Base-by-base conservation (phyloP, 768 basidiomycete species). In the Mycena floridula region DNA sequence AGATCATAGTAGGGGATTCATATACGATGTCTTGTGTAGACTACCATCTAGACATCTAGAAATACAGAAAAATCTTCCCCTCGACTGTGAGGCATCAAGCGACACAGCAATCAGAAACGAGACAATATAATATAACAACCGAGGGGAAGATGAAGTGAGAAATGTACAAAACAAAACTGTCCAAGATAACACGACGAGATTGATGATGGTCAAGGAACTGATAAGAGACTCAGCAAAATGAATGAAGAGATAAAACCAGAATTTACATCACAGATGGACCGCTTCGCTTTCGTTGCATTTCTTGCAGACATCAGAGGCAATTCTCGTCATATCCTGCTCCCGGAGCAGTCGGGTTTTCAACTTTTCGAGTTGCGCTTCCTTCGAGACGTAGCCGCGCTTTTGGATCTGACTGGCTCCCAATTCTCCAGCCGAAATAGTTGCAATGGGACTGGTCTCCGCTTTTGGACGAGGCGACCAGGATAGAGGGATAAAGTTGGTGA, bases 351-450 rank as follows among this genome's bases (percentile, higher is more conserved):
- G 76, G 25, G 60, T 54, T 58, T 69, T 72, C 53, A 89, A 62
- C 62, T 74, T 79, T 57, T 76, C 74, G 53, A 89, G 59, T 59
- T 90, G 88, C 50, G 67, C 73, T 54, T 81, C 74, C 57, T 74
- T 82, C 22, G 80, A 71, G 38, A 85, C 80, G 56, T 69, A 85
- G 46, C 45, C 63, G 62, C 49, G 64, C 54, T 46, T 58, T 58
- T 48, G 43, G 28, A 25, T 42, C 16, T 13, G 39, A n/a, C n/a
- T n/a, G n/a, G n/a, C n/a, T n/a, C n/a, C n/a, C n/a, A n/a, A n/a
- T n/a, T n/a, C n/a, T n/a, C n/a, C n/a, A n/a, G n/a, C n/a, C n/a
- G n/a, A n/a, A n/a, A n/a, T n/a, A n/a, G n/a, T n/a, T n/a, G n/a
- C n/a, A n/a, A n/a, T n/a, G n/a, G n/a, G n/a, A n/a, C n/a, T n/a